These are phyloP conservation scores for Neurospora sp. DNA, from an alignment of 2,329 filamentous ascomycete genomes.

Conservation along the genomic window DNA sequence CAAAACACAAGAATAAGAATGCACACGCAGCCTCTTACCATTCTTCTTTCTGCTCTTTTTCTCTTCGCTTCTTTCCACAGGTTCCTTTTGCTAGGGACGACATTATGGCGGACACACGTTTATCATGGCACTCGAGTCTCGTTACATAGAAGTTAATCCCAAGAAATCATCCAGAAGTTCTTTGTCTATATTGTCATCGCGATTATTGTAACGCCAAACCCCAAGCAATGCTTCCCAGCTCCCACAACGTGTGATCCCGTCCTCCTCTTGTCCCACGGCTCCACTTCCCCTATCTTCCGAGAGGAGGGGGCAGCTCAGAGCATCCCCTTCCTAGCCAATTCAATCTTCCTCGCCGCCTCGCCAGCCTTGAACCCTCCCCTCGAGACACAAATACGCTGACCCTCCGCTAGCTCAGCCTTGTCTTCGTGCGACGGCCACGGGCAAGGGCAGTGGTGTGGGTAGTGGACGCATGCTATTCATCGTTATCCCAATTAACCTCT, in stretches of 20 bases:
- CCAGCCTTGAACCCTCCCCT: slow-evolving; percentile 65
- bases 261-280: not conserved
- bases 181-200: not conserved
- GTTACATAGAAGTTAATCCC: not conserved
- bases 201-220: not conserved
- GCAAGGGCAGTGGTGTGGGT: slow-evolving; percentile 95
- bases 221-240: not conserved
- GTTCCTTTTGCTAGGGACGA: not conserved
- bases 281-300: not conserved
- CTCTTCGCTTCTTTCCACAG: not conserved
- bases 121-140: not conserved
- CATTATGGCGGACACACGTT: not conserved
- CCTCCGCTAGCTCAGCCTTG: slow-evolving; percentile 66
- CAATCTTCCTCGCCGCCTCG: slow-evolving; percentile 66
- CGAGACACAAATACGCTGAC: slow-evolving; percentile 62
- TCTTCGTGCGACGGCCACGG: slow-evolving; percentile 68
- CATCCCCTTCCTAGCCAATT: slow-evolving; percentile 70
- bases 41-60: not conserved
- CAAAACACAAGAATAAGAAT: not conserved
- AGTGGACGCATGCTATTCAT: slow-evolving; percentile 70
- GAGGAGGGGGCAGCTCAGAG: slow-evolving; percentile 33
- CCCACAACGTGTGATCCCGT: not conserved
- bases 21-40: not conserved
- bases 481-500: not conserved
- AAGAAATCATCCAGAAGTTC: not conserved